A percentile compares a stretch with the other conserved stretches of the same genome.
Evolutionary conservation across 2,329 filamentous ascomycete species (phyloP).

Genomic region (Mollisiaceae sp.): DNA sequence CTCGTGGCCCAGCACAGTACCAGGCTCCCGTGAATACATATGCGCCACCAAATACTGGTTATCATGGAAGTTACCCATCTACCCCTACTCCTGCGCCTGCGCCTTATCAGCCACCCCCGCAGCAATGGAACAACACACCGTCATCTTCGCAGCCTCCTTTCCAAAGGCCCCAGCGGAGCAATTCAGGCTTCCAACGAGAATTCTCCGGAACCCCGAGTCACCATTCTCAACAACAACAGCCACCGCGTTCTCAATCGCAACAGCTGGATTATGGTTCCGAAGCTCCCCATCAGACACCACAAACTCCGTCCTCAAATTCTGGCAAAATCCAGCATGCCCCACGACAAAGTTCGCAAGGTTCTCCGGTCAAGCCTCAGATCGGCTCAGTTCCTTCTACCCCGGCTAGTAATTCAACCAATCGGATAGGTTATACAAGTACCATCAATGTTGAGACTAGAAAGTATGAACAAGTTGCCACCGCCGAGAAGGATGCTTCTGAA

Average conservation of each 20-base stretch:
- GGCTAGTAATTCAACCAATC: slow-evolving; percentile 19
- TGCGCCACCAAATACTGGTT: slow-evolving; percentile 26
- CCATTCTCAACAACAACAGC: slow-evolving; percentile 22
- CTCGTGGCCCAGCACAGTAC: slow-evolving; percentile 29
- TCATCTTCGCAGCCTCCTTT: slow-evolving; percentile 23
- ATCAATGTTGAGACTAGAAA: not conserved
- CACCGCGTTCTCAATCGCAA: slow-evolving; percentile 17
- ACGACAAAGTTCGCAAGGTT: slow-evolving; percentile 11
- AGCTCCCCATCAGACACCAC: slow-evolving; percentile 13
- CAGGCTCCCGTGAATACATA: slow-evolving; percentile 29
- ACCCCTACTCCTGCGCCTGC: slow-evolving; percentile 17
- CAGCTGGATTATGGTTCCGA: slow-evolving; percentile 23
- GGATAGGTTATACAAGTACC: not conserved
- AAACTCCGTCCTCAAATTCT: slow-evolving; percentile 24
- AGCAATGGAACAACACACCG: slow-evolving; percentile 28
- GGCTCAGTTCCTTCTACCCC: slow-evolving; percentile 26
- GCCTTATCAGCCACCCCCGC: slow-evolving; percentile 20
- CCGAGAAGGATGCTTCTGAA: slow-evolving; percentile 6
- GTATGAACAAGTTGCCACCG: slow-evolving; percentile 15
- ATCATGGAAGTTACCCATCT: slow-evolving; percentile 21
- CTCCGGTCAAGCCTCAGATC: slow-evolving; percentile 10
- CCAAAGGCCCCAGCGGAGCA: slow-evolving; percentile 24
- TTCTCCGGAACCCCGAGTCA: slow-evolving; percentile 24
- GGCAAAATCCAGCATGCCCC: slow-evolving; percentile 26
- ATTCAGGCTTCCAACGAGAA: slow-evolving; percentile 25